phyloP scores from a whole-genome alignment of 1,139 yeast species.

The Zygotorulaspora mrakii region DNA sequence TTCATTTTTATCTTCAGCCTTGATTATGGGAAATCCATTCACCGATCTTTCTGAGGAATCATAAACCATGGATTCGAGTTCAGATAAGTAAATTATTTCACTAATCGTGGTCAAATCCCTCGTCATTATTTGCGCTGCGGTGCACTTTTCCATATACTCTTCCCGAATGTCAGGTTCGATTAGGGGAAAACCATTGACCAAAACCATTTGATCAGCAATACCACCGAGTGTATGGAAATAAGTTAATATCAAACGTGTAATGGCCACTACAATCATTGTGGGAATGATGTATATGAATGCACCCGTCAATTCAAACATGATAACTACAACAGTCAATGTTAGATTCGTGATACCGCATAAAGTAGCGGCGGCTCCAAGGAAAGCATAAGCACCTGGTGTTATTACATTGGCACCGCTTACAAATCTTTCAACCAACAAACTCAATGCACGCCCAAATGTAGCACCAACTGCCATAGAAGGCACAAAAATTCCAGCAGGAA shows the following conservation, averaged over 20 bases:
- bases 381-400: conserved; percentile 91
- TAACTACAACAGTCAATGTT: conserved; percentile 88
- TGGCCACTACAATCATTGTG: conserved; percentile 91
- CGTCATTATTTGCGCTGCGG: conserved; percentile 67
- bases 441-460: conserved; percentile 82
- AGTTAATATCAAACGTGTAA: conserved; percentile 76
- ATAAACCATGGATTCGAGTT: conserved; percentile 36
- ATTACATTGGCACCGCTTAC: conserved; percentile 51
- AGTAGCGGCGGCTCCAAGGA: conserved; percentile 97
- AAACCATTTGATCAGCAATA: conserved; percentile 92
- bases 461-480: conserved; percentile 98
- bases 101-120: conserved; percentile 49
- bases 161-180: conserved; percentile 68
- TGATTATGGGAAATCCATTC: conserved; percentile 56
- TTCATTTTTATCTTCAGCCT: conserved; percentile 25
- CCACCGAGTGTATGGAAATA: conserved; percentile 71
- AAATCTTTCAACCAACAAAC: conserved; percentile 52
- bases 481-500: conserved; percentile 94
- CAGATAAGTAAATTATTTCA: conserved; percentile 32
- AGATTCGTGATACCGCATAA: conserved; percentile 89
- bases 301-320: conserved; percentile 94
- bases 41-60: conserved; percentile 38
- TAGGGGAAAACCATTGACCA: conserved; percentile 82
- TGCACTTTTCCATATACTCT: conserved; percentile 46
- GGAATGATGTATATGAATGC: conserved; percentile 87